Evolutionary conservation across 768 basidiomycete genomes (phyloP), one percentile per base, ranked within the genome.

Genomic region (Sarcomyxa edulis): DNA sequence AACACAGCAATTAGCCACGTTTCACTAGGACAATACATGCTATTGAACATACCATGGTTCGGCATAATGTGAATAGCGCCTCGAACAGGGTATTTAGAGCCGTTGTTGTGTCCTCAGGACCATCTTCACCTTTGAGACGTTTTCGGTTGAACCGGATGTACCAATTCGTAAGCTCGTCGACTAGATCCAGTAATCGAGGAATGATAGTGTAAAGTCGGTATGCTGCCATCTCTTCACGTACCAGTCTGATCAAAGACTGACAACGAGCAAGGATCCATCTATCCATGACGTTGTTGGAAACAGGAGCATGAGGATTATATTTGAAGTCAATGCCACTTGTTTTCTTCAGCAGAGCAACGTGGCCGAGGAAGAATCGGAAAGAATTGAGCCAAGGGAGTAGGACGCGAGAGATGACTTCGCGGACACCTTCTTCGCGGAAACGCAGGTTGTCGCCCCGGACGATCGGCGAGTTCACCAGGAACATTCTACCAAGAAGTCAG

Each of bases 61-160:
- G 73, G 62, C 90, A 95, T 35, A 99, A 72, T 1, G 95, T 98
- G 59, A 94, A 85, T 21, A 99, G 64, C 0, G 94, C 80, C 64
- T 98, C 96, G 58, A 97, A 97, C 28, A 99, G 68, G 16, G 96
- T 97, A 58, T 98, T 97, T 54, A 98, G 68, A 12, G 95, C 96
- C 14, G 81, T 64, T 11, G 79, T 56, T 6, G 93, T 93, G 51
- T 98, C 95, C 46, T 91, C 87, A 40, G 73, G 70, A 2, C 95
- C 88, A 51, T 91, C 85, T 59, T 95, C 89, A 31, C 96, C 96
- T 72, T 99, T 99, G 44, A 99, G 68, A 11, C 96, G 78, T 48
- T 84, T 84, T 30, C 96, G 82, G 64, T 99, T 99, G 69, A 98
- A 98, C 33, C 96, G 91, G 56, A 99, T 98, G 64, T 99, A 99